Percentiles rank a stretch among this genome's conserved stretches.
Evolutionary conservation across 164 flowering plant species (phyloP).

Genomic region (Protea cynaroides): DNA sequence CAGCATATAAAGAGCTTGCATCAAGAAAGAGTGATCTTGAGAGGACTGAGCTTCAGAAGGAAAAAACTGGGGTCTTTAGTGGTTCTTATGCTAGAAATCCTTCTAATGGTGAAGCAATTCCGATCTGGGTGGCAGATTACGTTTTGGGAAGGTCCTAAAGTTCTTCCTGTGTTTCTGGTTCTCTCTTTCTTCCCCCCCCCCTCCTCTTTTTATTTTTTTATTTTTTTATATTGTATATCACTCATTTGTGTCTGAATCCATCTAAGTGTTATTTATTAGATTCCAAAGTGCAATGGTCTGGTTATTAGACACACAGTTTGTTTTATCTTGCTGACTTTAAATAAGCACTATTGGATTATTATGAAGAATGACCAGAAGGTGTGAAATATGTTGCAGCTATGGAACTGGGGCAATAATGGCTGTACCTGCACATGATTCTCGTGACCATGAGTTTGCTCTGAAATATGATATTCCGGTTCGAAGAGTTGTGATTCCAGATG

Average conservation of each 20-base stretch:
- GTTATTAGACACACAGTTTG: not conserved
- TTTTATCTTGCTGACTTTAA: not conserved
- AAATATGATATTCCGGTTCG: slow-evolving; percentile 64
- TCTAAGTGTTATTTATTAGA: not conserved
- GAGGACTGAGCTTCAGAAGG: slow-evolving; percentile 97
- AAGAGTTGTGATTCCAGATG: slow-evolving; percentile 64
- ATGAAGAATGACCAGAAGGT: slow-evolving; percentile 1
- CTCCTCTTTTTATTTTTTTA: not conserved
- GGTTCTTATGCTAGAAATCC: slow-evolving; percentile 91
- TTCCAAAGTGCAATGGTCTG: not conserved
- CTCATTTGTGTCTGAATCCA: not conserved
- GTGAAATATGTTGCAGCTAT: slow-evolving; percentile 48
- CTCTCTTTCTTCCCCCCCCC: not conserved
- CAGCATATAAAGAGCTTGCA: slow-evolving; percentile 77
- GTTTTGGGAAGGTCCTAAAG: slow-evolving; percentile 75
- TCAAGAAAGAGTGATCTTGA: slow-evolving; percentile 92
- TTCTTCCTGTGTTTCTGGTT: not conserved
- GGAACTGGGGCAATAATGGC: slow-evolving; percentile 99
- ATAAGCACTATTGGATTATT: not conserved
- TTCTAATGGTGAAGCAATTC: slow-evolving; percentile 74
- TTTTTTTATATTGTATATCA: not conserved
- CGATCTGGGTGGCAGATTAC: slow-evolving; percentile 98
- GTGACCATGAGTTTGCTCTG: slow-evolving; percentile 85
- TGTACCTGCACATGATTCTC: slow-evolving; percentile 94
- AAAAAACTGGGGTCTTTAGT: slow-evolving; percentile 88